Conservation (phyloP, 352 stramenopile genomes). For the Plasmopara muralis region DNA sequence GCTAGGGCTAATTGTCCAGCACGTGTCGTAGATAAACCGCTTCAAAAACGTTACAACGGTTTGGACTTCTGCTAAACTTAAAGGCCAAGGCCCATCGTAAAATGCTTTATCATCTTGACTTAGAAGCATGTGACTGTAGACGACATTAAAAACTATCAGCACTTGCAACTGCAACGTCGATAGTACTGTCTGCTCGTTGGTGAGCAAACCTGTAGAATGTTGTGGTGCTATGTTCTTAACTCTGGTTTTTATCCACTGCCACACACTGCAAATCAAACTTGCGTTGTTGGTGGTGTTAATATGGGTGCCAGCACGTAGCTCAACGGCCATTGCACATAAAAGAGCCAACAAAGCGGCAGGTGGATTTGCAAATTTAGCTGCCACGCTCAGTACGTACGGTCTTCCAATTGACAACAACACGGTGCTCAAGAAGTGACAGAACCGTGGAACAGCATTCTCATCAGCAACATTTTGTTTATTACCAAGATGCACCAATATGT, state of each 20-base stretch:
- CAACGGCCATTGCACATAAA: constrained; percentile 41
- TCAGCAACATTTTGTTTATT: constrained; percentile 1
- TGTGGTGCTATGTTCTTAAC: constrained; percentile 11
- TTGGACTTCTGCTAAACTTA: constrained; percentile 35
- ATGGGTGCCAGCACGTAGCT: constrained; percentile 12
- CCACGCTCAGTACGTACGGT: constrained; percentile 40
- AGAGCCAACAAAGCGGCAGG: constrained; percentile 37
- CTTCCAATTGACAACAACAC: constrained; percentile 39
- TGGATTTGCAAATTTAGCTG: constrained; percentile 39
- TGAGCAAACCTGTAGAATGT: constrained; percentile 4
- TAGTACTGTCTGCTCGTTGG: constrained; percentile 13
- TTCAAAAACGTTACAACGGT: constrained; percentile 49
- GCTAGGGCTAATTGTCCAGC: constrained; percentile 38
- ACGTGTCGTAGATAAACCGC: constrained; percentile 61
- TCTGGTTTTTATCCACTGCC: constrained; percentile 25
- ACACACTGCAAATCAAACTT: constrained; percentile 32
- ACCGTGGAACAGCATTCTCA: constrained; percentile 17
- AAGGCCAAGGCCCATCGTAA: constrained; percentile 52
- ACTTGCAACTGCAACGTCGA: constrained; percentile 26
- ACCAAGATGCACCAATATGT: constrained; percentile 17
- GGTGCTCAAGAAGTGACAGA: constrained; percentile 35
- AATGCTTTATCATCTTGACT: constrained; percentile 65
- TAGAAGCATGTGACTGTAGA: constrained; percentile 62
- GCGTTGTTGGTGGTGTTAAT: constrained; percentile 1
- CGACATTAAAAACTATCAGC: constrained; percentile 54